These are phyloP conservation scores for Pseudogymnoascus sp. DNA, from an alignment of 2,329 filamentous ascomycete species.

Conservation along the genomic window DNA sequence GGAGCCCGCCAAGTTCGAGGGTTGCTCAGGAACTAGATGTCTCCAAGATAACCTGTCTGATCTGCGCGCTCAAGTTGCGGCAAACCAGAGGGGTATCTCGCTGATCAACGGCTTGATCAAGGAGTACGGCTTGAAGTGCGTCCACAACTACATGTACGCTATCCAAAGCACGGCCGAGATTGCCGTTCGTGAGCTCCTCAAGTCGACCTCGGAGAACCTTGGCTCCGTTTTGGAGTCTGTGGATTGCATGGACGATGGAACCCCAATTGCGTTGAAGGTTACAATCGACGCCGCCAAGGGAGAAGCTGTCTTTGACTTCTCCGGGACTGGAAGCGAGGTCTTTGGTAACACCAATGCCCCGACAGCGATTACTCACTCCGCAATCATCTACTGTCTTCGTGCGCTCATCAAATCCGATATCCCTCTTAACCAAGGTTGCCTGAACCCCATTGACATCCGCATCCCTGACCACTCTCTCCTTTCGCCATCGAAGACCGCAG, in stretches of 20 bases:
- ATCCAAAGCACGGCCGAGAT: conserved; percentile 76
- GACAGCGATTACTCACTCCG: conserved; percentile 68
- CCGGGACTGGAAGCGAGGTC: conserved; percentile 69
- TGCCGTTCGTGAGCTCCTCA: conserved; percentile 66
- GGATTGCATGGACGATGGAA: conserved; percentile 85
- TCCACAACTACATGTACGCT: conserved; percentile 75
- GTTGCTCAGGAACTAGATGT: conserved; percentile 71
- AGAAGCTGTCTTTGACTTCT: conserved; percentile 71
- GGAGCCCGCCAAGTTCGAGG: conserved; percentile 65
- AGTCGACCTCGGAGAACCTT: conserved; percentile 60
- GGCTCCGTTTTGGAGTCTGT: conserved; percentile 63
- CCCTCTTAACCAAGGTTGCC: conserved; percentile 76
- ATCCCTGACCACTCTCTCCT: conserved; percentile 65
- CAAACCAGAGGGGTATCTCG: conserved; percentile 77
- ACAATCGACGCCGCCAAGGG: conserved; percentile 67
- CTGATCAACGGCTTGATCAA: conserved; percentile 66
- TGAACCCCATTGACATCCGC: conserved; percentile 61
- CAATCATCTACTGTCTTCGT: conserved; percentile 75
- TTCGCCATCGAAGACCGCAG: conserved; percentile 62
- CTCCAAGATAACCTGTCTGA: conserved; percentile 79
- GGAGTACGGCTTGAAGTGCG: conserved; percentile 69
- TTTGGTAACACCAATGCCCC: conserved; percentile 72
- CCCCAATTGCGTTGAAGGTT: conserved; percentile 65
- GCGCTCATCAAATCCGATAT: conserved; percentile 72
- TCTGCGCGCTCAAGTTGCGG: conserved; percentile 77